A percentile compares a stretch with the other conserved stretches of the same genome.
phyloP scores from a whole-genome alignment of 495 filamentous ascomycete genomes.

The Echria macrotheca region DNA sequence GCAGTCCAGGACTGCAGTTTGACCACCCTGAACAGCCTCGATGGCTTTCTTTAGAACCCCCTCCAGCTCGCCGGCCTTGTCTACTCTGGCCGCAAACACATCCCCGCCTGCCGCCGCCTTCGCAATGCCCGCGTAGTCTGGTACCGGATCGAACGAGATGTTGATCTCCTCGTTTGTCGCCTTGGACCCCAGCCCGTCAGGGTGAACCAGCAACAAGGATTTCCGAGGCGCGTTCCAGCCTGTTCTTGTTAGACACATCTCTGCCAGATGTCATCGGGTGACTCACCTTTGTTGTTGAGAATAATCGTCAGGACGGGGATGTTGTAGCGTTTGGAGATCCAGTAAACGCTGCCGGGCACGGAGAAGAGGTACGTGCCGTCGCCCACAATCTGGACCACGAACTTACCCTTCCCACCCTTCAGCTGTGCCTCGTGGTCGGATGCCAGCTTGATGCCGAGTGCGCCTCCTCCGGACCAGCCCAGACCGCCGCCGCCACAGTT shows the following conservation, averaged over 20 bases:
- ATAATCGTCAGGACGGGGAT: slow-evolving; percentile 89
- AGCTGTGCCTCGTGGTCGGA: slow-evolving; percentile 56
- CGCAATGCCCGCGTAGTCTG: slow-evolving; percentile 88
- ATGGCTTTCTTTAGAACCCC: slow-evolving; percentile 60
- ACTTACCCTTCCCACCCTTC: slow-evolving; percentile 64
- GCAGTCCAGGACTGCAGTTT: slow-evolving; percentile 60
- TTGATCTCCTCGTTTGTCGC: slow-evolving; percentile 83
- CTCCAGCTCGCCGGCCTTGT: slow-evolving; percentile 57
- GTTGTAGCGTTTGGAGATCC: slow-evolving; percentile 80
- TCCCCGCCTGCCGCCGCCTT: slow-evolving; percentile 81
- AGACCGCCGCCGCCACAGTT: slow-evolving; percentile 93
- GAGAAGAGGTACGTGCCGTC: slow-evolving; percentile 90
- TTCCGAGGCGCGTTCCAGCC: slow-evolving; percentile 82
- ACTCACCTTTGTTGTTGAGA: slow-evolving; percentile 79
- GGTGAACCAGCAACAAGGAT: slow-evolving; percentile 76
- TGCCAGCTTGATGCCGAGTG: slow-evolving; percentile 84
- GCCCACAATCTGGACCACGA: slow-evolving; percentile 89
- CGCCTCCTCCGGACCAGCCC: slow-evolving; percentile 90
- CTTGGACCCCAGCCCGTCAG: slow-evolving; percentile 69
- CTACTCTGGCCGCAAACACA: slow-evolving; percentile 56
- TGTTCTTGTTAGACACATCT: slow-evolving; percentile 22
- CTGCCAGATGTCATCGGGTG: neutral
- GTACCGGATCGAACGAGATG: slow-evolving; percentile 78
- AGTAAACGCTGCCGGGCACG: slow-evolving; percentile 87
- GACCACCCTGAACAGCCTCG: slow-evolving; percentile 59